Evolutionary conservation across 306 rosid species (phyloP).

Genomic region (Prinsepia uniflora): DNA sequence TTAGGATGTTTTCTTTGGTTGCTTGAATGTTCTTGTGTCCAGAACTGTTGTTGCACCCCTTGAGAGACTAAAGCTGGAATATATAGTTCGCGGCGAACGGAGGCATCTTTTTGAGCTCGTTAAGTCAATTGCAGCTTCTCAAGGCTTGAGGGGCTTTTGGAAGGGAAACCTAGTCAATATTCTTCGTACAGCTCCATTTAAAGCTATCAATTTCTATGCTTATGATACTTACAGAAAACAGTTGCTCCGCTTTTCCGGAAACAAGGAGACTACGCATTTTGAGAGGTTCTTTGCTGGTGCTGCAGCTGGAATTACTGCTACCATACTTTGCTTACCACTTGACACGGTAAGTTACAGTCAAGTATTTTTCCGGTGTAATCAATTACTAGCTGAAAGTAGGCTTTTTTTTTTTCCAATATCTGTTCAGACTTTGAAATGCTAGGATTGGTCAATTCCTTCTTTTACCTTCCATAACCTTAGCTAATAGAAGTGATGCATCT

Average conservation of each 20-base stretch:
- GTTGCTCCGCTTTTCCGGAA: conserved; percentile 60
- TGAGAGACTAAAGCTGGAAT: conserved; percentile 96
- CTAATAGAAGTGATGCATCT: not conserved
- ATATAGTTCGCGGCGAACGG: conserved; percentile 81
- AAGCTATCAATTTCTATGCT: conserved; percentile 88
- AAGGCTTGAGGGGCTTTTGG: conserved; percentile 96
- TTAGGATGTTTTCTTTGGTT: not conserved
- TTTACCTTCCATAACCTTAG: conserved; percentile 3
- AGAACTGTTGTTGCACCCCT: conserved; percentile 97
- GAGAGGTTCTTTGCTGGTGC: conserved; percentile 98
- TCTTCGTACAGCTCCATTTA: conserved; percentile 95
- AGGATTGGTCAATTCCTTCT: not conserved
- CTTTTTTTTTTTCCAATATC: not conserved
- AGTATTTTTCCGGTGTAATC: not conserved
- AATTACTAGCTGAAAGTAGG: conserved; percentile 7
- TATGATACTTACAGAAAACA: conserved; percentile 89
- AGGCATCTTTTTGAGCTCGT: conserved; percentile 60
- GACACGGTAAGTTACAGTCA: conserved; percentile 68
- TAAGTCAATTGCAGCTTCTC: conserved; percentile 60
- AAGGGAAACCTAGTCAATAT: conserved; percentile 85
- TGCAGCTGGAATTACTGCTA: conserved; percentile 87
- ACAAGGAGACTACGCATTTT: conserved; percentile 70
- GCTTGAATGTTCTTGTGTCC: conserved; percentile 26
- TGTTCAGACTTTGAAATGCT: too few species aligned
- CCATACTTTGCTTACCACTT: conserved; percentile 80